Percentiles rank a stretch among this genome's conserved stretches.
Conservation (phyloP, 2,329 filamentous ascomycete species). For the Tolypocladium album region DNA sequence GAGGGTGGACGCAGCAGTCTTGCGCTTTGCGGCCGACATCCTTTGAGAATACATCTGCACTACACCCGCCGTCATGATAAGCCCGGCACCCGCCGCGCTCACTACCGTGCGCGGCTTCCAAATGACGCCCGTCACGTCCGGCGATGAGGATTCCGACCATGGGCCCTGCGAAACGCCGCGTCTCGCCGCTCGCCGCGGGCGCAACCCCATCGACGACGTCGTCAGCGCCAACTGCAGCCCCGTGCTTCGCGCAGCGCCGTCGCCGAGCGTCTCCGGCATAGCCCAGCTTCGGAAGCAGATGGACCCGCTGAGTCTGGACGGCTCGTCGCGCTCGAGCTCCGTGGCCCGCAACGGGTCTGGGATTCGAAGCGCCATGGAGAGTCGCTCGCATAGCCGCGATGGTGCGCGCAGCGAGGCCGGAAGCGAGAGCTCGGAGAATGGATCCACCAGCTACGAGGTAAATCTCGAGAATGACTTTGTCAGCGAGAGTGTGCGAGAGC, state of each 20-base stretch:
- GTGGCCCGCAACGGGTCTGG: slow-evolving; percentile 39
- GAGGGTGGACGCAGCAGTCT: background rate
- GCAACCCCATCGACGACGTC: slow-evolving; percentile 39
- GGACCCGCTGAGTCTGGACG: slow-evolving; percentile 62
- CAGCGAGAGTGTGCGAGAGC: slow-evolving; percentile 48
- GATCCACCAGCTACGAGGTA: slow-evolving; percentile 71
- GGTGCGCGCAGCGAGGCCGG: slow-evolving; percentile 40
- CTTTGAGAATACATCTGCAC: background rate
- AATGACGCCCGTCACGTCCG: slow-evolving; percentile 41
- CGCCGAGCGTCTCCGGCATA: slow-evolving; percentile 59
- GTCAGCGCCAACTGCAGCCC: slow-evolving; percentile 56
- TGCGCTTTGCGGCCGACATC: background rate
- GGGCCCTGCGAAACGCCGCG: slow-evolving; percentile 26
- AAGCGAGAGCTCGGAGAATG: slow-evolving; percentile 55
- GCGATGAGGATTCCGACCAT: slow-evolving; percentile 47
- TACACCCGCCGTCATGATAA: slow-evolving; percentile 27
- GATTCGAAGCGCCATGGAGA: slow-evolving; percentile 45
- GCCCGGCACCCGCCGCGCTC: slow-evolving; percentile 35
- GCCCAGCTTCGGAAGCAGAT: slow-evolving; percentile 73
- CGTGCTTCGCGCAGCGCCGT: slow-evolving; percentile 37
- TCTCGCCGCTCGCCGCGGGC: slow-evolving; percentile 26
- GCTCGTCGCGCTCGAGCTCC: slow-evolving; percentile 42
- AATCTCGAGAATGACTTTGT: slow-evolving; percentile 76
- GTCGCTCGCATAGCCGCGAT: slow-evolving; percentile 43
- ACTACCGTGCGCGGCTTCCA: slow-evolving; percentile 47